Conservation (phyloP, 768 basidiomycete genomes). For the Mycena rebaudengoi region DNA sequence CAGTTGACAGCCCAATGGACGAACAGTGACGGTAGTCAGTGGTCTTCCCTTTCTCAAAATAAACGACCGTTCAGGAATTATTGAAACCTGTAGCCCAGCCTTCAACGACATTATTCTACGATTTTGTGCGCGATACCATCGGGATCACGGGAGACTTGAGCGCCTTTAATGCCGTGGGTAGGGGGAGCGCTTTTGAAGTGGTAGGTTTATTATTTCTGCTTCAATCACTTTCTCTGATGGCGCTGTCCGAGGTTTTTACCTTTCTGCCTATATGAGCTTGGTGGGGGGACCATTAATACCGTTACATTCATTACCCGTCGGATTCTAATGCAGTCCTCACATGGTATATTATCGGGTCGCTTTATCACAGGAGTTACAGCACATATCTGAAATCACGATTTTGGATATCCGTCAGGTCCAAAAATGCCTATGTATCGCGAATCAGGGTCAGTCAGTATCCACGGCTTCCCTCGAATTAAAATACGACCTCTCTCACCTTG, state of each 20-base stretch:
- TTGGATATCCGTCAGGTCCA: slow-evolving; percentile 77
- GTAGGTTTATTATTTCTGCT: neutral
- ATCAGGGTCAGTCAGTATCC: slow-evolving; percentile 6
- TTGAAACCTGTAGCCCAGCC: neutral
- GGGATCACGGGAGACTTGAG: neutral
- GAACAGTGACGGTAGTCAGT: slow-evolving; percentile 3
- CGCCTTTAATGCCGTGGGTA: neutral
- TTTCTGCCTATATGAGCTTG: no score
- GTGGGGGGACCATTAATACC: no score
- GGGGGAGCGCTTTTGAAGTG: neutral
- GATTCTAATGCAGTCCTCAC: no score
- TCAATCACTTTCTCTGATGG: no score
- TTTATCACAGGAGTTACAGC: no score
- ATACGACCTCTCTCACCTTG: slow-evolving; percentile 56
- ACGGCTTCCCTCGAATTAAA: no score
- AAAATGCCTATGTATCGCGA: slow-evolving; percentile 49
- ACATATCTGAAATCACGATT: slow-evolving; percentile 78
- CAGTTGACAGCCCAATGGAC: slow-evolving; percentile 12
- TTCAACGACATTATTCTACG: slow-evolving; percentile 3
- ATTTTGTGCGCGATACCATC: neutral
- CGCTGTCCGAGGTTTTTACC: no score
- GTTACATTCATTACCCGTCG: no score
- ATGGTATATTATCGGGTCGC: no score
- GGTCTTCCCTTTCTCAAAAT: neutral
- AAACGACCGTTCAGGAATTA: neutral